A percentile compares a stretch with the other conserved stretches of the same genome.
These are phyloP conservation scores for Thymus mandschuricus DNA, from an alignment of 257 asterid species.

Conservation along the genomic window DNA sequence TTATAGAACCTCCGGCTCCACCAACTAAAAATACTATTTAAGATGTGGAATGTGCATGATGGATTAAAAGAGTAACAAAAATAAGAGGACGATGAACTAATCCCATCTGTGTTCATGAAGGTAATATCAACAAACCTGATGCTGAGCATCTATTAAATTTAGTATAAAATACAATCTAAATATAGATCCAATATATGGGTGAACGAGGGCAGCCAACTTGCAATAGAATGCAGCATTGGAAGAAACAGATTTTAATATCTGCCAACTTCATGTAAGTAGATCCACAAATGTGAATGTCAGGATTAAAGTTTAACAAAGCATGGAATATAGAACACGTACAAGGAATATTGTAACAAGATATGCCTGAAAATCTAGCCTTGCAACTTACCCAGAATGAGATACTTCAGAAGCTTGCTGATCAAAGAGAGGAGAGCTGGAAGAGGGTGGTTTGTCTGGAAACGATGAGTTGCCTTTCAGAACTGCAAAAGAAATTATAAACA, in stretches of 20 bases:
- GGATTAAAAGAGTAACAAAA: neutral
- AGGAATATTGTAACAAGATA: constrained; percentile 8
- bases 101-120: neutral
- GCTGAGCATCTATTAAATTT: constrained; percentile 11
- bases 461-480: constrained; percentile 90
- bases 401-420: constrained; percentile 76
- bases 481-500: constrained; percentile 46
- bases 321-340: neutral
- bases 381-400: constrained; percentile 78
- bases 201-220: neutral
- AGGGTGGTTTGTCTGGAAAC: constrained; percentile 75
- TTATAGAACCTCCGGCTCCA: constrained; percentile 23
- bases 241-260: constrained; percentile 6
- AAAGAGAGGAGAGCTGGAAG: constrained; percentile 61
- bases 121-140: constrained; percentile 15
- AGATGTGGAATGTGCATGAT: constrained; percentile 18
- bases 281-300: neutral
- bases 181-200: constrained; percentile 1
- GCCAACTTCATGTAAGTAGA: neutral
- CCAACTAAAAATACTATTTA: constrained; percentile 7
- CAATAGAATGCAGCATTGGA: constrained; percentile 8
- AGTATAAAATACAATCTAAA: neutral
- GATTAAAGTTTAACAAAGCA: constrained; percentile 15
- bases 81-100: neutral
- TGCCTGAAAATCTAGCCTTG: constrained; percentile 22